These are phyloP conservation scores for Tagetes erecta DNA, from an alignment of 129 eudicot species.

Conservation along the genomic window DNA sequence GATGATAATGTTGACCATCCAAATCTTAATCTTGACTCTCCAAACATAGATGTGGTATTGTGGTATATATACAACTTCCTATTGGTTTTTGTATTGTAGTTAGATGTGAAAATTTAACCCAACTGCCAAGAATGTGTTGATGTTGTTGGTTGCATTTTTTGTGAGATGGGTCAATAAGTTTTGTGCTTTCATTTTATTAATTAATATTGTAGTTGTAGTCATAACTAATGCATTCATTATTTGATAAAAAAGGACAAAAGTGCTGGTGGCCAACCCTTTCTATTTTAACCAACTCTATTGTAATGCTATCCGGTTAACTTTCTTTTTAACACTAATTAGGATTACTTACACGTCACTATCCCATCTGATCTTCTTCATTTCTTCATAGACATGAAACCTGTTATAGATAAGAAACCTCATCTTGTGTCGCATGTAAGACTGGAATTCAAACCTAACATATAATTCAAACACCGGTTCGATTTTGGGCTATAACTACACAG, in stretches of 20 bases:
- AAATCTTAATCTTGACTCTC: constrained; percentile 74
- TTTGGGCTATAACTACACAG: too few species aligned
- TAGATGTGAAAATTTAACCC: neutral
- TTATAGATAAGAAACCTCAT: too few species aligned
- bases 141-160: neutral
- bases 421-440: too few species aligned
- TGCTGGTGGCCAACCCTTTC: neutral
- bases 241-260: neutral
- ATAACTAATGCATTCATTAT: neutral
- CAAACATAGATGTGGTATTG: constrained; percentile 63
- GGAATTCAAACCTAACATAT: neutral
- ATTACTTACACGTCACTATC: too few species aligned
- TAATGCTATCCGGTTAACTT: neutral
- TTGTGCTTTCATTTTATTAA: neutral
- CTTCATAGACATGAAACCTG: too few species aligned
- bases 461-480: too few species aligned
- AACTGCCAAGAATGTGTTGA: neutral
- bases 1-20: constrained; percentile 81
- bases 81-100: neutral
- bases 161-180: neutral
- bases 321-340: too few species aligned
- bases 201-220: neutral
- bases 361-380: too few species aligned
- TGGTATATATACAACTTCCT: constrained; percentile 25
- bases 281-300: neutral